Evolutionary conservation across 1,284 basidiomycete species (phyloP).

Genomic region (Polyporus tsugae): DNA sequence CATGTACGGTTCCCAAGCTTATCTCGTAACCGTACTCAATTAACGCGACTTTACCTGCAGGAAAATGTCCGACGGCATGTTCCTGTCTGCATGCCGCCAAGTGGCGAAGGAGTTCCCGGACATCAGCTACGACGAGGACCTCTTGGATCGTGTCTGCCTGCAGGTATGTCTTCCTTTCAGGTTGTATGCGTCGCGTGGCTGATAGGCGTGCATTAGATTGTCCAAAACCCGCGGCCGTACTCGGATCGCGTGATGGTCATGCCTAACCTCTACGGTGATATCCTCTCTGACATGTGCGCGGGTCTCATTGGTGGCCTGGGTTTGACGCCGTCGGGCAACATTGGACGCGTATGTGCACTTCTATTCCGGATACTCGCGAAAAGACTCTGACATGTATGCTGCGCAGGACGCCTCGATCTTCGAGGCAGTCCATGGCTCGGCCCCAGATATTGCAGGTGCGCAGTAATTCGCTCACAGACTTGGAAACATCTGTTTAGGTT

Average conservation of each 20-base stretch:
- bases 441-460: slow-evolving; percentile 85
- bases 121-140: slow-evolving; percentile 96
- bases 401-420: slow-evolving; percentile 96
- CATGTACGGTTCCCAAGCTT: slow-evolving; percentile 67
- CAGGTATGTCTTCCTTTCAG: slow-evolving; percentile 58
- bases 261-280: slow-evolving; percentile 99
- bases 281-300: slow-evolving; percentile 99
- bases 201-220: slow-evolving; percentile 59
- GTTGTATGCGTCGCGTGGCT: slow-evolving; percentile 10
- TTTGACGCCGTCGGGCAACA: slow-evolving; percentile 98
- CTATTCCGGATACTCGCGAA: slow-evolving; percentile 7
- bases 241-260: slow-evolving; percentile 99
- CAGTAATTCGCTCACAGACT: slow-evolving; percentile 12
- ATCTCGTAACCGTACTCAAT: slow-evolving; percentile 5
- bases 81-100: slow-evolving; percentile 96
- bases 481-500: neutral
- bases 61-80: slow-evolving; percentile 99
- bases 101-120: slow-evolving; percentile 97
- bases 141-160: slow-evolving; percentile 96
- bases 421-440: slow-evolving; percentile 98
- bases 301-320: slow-evolving; percentile 98
- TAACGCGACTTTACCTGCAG: slow-evolving; percentile 45
- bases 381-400: slow-evolving; percentile 27
- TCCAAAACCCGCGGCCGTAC: slow-evolving; percentile 94
- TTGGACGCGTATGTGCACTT: slow-evolving; percentile 76